Evolutionary conservation across 2,329 filamentous ascomycete genomes (phyloP).

Genomic region (Talaromyces sp.): DNA sequence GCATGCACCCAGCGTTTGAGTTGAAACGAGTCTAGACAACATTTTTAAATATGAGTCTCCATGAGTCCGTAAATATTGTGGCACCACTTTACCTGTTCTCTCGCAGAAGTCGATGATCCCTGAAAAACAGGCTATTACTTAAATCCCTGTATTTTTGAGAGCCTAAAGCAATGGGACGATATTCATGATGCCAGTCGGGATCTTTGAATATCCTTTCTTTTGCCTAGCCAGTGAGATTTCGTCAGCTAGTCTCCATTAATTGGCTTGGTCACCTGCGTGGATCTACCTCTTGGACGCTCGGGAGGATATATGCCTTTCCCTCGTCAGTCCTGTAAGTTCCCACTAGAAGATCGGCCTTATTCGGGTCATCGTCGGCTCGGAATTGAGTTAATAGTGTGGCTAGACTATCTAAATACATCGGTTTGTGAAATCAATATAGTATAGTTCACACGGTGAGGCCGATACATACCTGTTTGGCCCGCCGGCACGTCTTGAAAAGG

Average conservation of each 20-base stretch:
- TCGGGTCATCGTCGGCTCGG: slow-evolving; percentile 12
- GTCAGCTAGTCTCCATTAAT: too few relatives aligned
- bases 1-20: slow-evolving; percentile 17
- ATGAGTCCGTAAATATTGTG: not conserved
- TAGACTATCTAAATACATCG: slow-evolving; percentile 7
- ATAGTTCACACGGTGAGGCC: too few relatives aligned
- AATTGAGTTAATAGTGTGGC: slow-evolving; percentile 3
- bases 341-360: slow-evolving; percentile 15
- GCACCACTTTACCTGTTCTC: slow-evolving; percentile 11
- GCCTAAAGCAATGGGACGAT: slow-evolving; percentile 12
- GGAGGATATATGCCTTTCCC: slow-evolving; percentile 14
- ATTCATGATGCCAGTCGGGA: slow-evolving; percentile 19
- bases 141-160: slow-evolving; percentile 12
- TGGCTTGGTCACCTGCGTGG: too few relatives aligned
- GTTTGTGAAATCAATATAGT: not conserved
- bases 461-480: slow-evolving; percentile 11
- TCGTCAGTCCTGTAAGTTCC: slow-evolving; percentile 19
- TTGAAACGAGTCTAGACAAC: slow-evolving; percentile 8
- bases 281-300: slow-evolving; percentile 15
- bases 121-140: slow-evolving; percentile 13
- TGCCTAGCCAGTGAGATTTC: too few relatives aligned
- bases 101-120: slow-evolving; percentile 15
- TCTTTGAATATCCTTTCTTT: slow-evolving; percentile 16
- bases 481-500: slow-evolving; percentile 15
- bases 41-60: not conserved